Percentiles rank a stretch among this genome's conserved stretches.
Conservation (phyloP, 2,329 filamentous ascomycete genomes). For the Magnaporthiopsis incrustans region DNA sequence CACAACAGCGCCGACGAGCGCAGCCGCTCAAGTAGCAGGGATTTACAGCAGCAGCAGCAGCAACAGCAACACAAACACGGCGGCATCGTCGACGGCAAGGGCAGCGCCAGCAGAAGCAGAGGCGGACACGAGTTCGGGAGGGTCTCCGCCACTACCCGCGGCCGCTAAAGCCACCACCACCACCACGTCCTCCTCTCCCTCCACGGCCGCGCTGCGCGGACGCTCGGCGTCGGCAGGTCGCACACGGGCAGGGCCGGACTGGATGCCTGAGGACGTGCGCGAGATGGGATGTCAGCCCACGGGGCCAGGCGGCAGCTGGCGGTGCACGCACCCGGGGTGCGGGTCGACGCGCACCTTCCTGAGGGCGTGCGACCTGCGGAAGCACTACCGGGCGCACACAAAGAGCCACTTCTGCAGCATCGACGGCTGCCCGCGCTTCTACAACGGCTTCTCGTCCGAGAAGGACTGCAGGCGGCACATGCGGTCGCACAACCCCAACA, state of each 20-base stretch:
- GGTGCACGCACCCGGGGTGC: background rate
- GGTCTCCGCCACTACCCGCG: background rate
- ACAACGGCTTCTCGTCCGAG: conserved; percentile 1
- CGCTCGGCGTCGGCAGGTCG: background rate
- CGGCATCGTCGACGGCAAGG: background rate
- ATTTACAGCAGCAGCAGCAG: background rate
- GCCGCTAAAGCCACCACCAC: background rate
- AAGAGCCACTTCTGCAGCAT: conserved; percentile 2
- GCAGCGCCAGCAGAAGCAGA: background rate
- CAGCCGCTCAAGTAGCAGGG: too few relatives aligned
- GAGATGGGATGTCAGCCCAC: background rate
- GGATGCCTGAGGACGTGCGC: background rate
- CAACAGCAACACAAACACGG: too few relatives aligned
- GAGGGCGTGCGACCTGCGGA: conserved; percentile 4
- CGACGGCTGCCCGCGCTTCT: conserved; percentile 2
- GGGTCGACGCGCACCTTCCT: background rate
- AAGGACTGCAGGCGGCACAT: conserved; percentile 5
- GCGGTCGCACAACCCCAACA: conserved; percentile 2
- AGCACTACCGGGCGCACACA: conserved; percentile 2
- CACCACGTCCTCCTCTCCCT: background rate
- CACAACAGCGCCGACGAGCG: background rate
- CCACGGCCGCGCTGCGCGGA: background rate
- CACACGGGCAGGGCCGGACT: background rate
- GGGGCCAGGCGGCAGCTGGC: background rate
- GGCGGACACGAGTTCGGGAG: too few relatives aligned